Percentiles rank a stretch among this genome's conserved stretches.
Evolutionary conservation across 345 rosid species (phyloP).

Genomic region (Lumnitzera littorea): DNA sequence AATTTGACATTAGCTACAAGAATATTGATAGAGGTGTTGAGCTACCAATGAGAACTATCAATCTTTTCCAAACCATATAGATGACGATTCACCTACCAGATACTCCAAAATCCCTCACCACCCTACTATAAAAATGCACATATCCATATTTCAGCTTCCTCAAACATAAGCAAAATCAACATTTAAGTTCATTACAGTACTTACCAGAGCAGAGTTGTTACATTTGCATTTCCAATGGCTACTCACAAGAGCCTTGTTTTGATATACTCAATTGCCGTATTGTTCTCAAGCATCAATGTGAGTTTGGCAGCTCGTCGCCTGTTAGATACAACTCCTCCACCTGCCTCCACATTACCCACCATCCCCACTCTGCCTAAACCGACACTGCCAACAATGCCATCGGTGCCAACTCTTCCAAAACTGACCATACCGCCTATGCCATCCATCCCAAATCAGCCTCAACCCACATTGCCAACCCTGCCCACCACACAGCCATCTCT

Average conservation of each 20-base stretch:
- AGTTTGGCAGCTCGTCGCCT: constrained; percentile 23
- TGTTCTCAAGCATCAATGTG: constrained; percentile 10
- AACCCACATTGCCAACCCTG: constrained; percentile 4
- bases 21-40: constrained; percentile 4
- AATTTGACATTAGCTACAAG: too few species aligned
- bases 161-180: neutral
- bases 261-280: constrained; percentile 8
- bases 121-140: constrained; percentile 7
- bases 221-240: neutral
- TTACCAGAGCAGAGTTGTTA: neutral
- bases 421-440: constrained; percentile 12
- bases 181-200: neutral
- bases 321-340: constrained; percentile 14
- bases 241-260: constrained; percentile 3
- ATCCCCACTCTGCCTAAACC: constrained; percentile 15
- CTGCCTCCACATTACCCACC: constrained; percentile 10
- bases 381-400: constrained; percentile 16
- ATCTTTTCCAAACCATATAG: constrained; percentile 6
- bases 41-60: neutral
- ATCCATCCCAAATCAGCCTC: too few species aligned
- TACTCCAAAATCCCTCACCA: neutral
- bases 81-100: constrained; percentile 1
- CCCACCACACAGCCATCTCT: constrained; percentile 17
- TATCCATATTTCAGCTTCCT: neutral
- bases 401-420: constrained; percentile 1